These are phyloP conservation scores for Bruguiera gymnorhiza DNA, from an alignment of 345 rosid genomes.

Conservation along the genomic window DNA sequence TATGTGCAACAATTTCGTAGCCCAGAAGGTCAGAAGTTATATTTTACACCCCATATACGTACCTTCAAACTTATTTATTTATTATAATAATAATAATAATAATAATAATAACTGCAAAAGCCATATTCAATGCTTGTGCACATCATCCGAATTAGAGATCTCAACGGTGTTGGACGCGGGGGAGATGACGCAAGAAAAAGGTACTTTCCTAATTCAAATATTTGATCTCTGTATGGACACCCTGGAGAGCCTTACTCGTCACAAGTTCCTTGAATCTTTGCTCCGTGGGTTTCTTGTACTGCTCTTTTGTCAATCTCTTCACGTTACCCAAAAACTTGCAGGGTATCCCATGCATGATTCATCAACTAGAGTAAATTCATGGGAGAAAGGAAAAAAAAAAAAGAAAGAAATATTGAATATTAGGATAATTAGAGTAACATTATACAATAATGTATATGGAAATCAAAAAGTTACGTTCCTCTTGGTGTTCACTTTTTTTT, in stretches of 20 bases:
- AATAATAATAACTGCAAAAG: too few relatives aligned
- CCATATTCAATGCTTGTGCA: slow-evolving; percentile 29
- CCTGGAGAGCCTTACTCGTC: slow-evolving; percentile 59
- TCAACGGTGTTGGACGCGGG: slow-evolving; percentile 61
- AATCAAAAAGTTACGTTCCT: background rate
- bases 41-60: too few relatives aligned
- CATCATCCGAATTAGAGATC: slow-evolving; percentile 64
- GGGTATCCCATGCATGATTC: slow-evolving; percentile 82
- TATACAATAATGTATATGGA: background rate
- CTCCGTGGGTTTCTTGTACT: slow-evolving; percentile 80
- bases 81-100: too few relatives aligned
- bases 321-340: slow-evolving; percentile 60
- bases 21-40: too few relatives aligned
- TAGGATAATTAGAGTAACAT: background rate
- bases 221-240: slow-evolving; percentile 51
- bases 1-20: too few relatives aligned
- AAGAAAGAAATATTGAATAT: background rate
- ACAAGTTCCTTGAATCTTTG: slow-evolving; percentile 73
- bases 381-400: background rate
- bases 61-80: too few relatives aligned
- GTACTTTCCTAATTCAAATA: slow-evolving; percentile 94
- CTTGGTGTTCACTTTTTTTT: too few relatives aligned
- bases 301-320: slow-evolving; percentile 68
- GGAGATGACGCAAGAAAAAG: slow-evolving; percentile 68
- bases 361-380: slow-evolving; percentile 37